Evolutionary conservation across 768 basidiomycete genomes (phyloP).

Genomic region (Kwoniella newhampshirensis): DNA sequence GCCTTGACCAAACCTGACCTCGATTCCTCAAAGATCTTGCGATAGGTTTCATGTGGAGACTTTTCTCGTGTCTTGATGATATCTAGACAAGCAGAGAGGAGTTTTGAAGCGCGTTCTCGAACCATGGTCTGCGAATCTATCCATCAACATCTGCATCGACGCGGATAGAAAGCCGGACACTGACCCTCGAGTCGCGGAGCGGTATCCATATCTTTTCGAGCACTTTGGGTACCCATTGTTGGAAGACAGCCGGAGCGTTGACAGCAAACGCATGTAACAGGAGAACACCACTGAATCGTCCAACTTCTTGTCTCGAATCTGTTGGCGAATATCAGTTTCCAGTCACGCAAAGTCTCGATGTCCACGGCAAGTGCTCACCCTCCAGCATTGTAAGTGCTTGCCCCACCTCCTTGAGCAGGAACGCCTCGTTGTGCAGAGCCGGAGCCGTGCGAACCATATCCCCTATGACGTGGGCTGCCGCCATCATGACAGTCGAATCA

Average conservation of each 20-base stretch:
- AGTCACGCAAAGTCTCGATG: background rate
- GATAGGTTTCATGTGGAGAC: conserved; percentile 63
- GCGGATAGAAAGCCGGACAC: conserved; percentile 6
- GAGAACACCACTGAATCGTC: conserved; percentile 88
- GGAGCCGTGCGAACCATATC: conserved; percentile 80
- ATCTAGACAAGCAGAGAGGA: conserved; percentile 87
- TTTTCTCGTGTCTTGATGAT: conserved; percentile 74
- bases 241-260: conserved; percentile 82
- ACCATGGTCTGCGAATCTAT: conserved; percentile 63
- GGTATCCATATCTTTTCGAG: conserved; percentile 92
- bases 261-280: conserved; percentile 90
- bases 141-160: background rate
- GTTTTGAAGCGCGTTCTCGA: conserved; percentile 86
- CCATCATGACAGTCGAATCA: conserved; percentile 90
- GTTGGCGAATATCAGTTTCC: conserved; percentile 29
- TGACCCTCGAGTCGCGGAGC: conserved; percentile 76
- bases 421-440: conserved; percentile 76
- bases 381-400: conserved; percentile 75
- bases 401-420: conserved; percentile 86
- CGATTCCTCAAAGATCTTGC: conserved; percentile 84
- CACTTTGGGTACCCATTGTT: conserved; percentile 79
- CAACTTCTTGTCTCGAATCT: conserved; percentile 73
- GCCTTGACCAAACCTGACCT: conserved; percentile 72
- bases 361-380: conserved; percentile 14
- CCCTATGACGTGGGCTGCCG: conserved; percentile 84